Base-by-base conservation (phyloP, 1,284 basidiomycete species). In the Cutaneotrichosporon cavernicola region DNA sequence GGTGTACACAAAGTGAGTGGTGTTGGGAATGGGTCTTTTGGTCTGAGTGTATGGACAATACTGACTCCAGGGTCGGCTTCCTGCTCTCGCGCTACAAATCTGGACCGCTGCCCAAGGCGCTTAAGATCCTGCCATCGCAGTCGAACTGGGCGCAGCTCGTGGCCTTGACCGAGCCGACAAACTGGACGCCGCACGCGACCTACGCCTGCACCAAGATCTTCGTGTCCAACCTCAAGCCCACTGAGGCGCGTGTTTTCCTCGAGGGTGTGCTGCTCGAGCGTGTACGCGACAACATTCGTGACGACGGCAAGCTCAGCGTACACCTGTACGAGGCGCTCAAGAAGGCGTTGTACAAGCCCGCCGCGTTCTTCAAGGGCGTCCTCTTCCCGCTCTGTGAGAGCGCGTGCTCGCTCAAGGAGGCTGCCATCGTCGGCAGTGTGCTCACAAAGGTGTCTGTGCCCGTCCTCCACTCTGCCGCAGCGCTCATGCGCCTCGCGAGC, bases 301-400 rank as follows among this genome's bases (percentile, higher is more conserved):
- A 79, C 63, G 79, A 72, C 18, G 89, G 91, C 69, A 98, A 95
- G 76, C 84, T 98, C 56, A 90, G 91, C 73, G 90, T 93, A 31
- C 97, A 99, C 69, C 91, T 94, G 69, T 99, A 97, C 75, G 92
- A 96, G 76, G 89, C 90, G 30, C 81, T 99, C 72, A 96, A 94
- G 78, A 89, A 93, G 71, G 87, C 92, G 11, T 81, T 99, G 65
- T 99, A 96, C 81, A 99, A 99, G 80, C 97, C 97, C 5, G 91
- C 91, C 1, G 95, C 97, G 1, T 98, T 98, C 79, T 99, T 99
- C 85, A 99, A 99, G 81, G 97, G 96, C 5, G 89, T 99, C 65
- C 85, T 99, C 43, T 99, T 99, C 80, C 97, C 97, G 1, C 84
- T 99, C 73, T 87, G 96, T 69, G 93, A 97, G 86, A 83, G 82